These are phyloP conservation scores for Oryza officinalis DNA, from an alignment of 176 grass and related monocot genomes.

Conservation along the genomic window DNA sequence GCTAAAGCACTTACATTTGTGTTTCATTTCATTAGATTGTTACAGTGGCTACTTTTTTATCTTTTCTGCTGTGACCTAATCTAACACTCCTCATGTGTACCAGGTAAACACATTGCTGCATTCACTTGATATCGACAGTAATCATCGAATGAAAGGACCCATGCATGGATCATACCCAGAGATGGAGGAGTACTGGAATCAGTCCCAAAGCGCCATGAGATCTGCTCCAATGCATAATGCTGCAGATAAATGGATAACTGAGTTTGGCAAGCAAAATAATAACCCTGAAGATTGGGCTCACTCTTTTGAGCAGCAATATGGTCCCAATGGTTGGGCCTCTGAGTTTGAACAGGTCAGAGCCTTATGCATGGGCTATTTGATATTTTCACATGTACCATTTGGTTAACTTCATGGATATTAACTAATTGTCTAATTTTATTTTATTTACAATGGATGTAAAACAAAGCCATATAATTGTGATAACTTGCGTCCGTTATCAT, in stretches of 20 bases:
- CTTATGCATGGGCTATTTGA: constrained; percentile 17
- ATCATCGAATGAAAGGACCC: constrained; percentile 61
- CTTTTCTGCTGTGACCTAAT: neutral
- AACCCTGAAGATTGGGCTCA: constrained; percentile 84
- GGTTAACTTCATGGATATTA: neutral
- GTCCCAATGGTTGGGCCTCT: constrained; percentile 94
- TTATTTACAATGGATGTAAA: neutral
- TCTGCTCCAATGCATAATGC: constrained; percentile 69
- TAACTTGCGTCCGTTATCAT: neutral
- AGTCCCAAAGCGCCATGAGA: constrained; percentile 70
- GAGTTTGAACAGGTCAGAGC: constrained; percentile 85
- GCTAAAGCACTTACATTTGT: constrained; percentile 25
- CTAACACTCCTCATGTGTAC: constrained; percentile 6
- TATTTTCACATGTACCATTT: constrained; percentile 11
- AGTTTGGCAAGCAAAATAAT: constrained; percentile 75
- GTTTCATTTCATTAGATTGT: constrained; percentile 9
- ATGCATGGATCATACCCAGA: constrained; percentile 71
- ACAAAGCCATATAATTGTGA: constrained; percentile 1
- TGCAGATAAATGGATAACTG: constrained; percentile 85
- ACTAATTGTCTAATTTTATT: constrained; percentile 7
- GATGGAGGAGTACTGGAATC: constrained; percentile 95
- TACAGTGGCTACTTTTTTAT: constrained; percentile 14
- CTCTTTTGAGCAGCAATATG: constrained; percentile 91
- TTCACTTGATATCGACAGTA: constrained; percentile 86
- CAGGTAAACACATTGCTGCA: constrained; percentile 96